phyloP scores from a whole-genome alignment of 305 asterid genomes.

The Solanum hybrid region DNA sequence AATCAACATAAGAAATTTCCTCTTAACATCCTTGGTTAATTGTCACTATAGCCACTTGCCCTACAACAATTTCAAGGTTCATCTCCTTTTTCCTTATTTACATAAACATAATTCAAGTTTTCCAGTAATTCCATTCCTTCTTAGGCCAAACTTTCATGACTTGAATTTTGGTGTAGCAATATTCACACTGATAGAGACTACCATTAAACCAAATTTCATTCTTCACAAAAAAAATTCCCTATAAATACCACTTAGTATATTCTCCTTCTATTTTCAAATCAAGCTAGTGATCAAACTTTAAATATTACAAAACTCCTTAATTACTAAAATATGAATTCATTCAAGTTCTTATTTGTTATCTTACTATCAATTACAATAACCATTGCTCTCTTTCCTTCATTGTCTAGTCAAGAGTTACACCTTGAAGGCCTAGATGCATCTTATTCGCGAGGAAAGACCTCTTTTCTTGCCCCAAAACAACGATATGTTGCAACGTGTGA shows the following conservation, averaged over 20 bases:
- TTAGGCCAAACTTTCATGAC: neutral
- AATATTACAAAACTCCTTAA: neutral
- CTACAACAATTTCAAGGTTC: neutral
- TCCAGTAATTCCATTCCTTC: neutral
- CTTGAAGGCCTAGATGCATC: neutral
- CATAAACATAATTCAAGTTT: neutral
- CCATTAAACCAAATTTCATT: neutral
- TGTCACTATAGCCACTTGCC: neutral
- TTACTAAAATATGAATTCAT: neutral
- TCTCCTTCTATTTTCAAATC: neutral
- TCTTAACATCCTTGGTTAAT: neutral
- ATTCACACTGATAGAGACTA: neutral
- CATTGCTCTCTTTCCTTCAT: neutral
- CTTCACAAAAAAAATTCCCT: neutral
- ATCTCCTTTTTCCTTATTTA: neutral
- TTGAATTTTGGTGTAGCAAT: neutral
- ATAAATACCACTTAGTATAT: neutral
- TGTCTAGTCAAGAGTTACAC: neutral
- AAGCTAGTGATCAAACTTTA: neutral
- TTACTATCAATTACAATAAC: neutral
- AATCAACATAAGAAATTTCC: neutral
- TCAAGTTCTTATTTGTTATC: neutral
- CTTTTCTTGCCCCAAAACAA: neutral
- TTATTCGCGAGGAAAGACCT: neutral
- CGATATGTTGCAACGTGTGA: slow-evolving; percentile 17